phyloP scores from a whole-genome alignment of 352 stramenopile species.

The Globisporangium cederbergense region DNA sequence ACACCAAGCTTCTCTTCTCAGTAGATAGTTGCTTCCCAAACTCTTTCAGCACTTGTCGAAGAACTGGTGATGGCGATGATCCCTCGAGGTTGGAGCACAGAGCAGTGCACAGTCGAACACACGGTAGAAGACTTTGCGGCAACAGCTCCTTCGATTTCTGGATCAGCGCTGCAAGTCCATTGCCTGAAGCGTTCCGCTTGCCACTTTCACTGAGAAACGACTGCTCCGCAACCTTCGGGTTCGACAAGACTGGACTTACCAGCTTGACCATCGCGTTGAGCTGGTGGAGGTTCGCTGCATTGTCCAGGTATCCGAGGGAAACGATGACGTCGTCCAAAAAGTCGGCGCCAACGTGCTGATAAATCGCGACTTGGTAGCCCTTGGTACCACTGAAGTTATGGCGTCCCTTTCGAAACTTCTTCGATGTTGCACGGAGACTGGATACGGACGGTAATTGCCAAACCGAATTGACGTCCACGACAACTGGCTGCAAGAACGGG shows the following conservation, averaged over 20 bases:
- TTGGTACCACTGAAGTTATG: background rate
- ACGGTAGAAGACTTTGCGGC: slow-evolving; percentile 40
- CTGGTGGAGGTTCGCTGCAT: slow-evolving; percentile 35
- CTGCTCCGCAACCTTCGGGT: slow-evolving; percentile 32
- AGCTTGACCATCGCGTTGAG: slow-evolving; percentile 69
- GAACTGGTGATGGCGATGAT: slow-evolving; percentile 24
- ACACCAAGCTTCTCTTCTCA: background rate
- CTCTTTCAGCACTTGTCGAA: slow-evolving; percentile 52
- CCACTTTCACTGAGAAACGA: slow-evolving; percentile 18
- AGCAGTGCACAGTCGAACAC: slow-evolving; percentile 45
- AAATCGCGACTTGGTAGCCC: slow-evolving; percentile 25
- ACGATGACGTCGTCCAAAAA: slow-evolving; percentile 61
- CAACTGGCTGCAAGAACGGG: slow-evolving; percentile 28
- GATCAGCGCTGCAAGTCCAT: slow-evolving; percentile 24
- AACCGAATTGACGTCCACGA: slow-evolving; percentile 21
- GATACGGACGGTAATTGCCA: slow-evolving; percentile 32
- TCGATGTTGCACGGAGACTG: slow-evolving; percentile 8
- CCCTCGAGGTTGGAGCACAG: slow-evolving; percentile 36
- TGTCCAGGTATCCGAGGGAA: slow-evolving; percentile 51
- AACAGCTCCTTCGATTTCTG: slow-evolving; percentile 31
- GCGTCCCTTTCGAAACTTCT: slow-evolving; percentile 8
- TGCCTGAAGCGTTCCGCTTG: background rate
- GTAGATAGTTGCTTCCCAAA: slow-evolving; percentile 29
- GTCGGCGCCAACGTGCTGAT: slow-evolving; percentile 46
- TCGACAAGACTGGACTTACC: slow-evolving; percentile 44